Evolutionary conservation across 805 yeast genomes (phyloP).

Genomic region (Nakazawaea holstii): DNA sequence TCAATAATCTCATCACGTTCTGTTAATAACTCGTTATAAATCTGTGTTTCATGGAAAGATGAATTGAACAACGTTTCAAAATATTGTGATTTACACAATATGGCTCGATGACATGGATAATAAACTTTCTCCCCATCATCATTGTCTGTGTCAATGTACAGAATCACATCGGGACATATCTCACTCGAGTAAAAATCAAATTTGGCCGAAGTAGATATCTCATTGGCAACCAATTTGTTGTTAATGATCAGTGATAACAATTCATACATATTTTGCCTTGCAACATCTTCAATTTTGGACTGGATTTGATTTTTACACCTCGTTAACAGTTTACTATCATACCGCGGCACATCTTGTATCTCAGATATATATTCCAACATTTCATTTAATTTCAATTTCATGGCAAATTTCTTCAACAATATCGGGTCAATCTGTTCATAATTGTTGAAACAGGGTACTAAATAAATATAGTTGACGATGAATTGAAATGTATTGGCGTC

Average conservation of each 20-base stretch:
- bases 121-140: conserved; percentile 18
- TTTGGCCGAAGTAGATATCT: conserved; percentile 19
- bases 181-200: conserved; percentile 17
- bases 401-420: conserved; percentile 26
- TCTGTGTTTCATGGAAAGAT: conserved; percentile 30
- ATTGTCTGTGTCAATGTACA: conserved; percentile 26
- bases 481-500: conserved; percentile 27
- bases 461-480: conserved; percentile 21
- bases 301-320: conserved; percentile 28
- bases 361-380: conserved; percentile 30
- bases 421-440: conserved; percentile 24
- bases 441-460: conserved; percentile 25
- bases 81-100: conserved; percentile 57
- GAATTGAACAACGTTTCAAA: conserved; percentile 60
- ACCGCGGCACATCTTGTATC: conserved; percentile 19
- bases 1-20: conserved; percentile 17
- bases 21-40: conserved; percentile 13
- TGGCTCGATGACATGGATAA: conserved; percentile 62
- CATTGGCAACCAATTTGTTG: conserved; percentile 10
- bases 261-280: conserved; percentile 26
- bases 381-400: conserved; percentile 27
- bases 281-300: conserved; percentile 27
- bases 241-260: conserved; percentile 26
- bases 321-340: conserved; percentile 18
- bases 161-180: conserved; percentile 42